phyloP scores from a whole-genome alignment of 75 land plant genomes.

The Pinus taeda region DNA sequence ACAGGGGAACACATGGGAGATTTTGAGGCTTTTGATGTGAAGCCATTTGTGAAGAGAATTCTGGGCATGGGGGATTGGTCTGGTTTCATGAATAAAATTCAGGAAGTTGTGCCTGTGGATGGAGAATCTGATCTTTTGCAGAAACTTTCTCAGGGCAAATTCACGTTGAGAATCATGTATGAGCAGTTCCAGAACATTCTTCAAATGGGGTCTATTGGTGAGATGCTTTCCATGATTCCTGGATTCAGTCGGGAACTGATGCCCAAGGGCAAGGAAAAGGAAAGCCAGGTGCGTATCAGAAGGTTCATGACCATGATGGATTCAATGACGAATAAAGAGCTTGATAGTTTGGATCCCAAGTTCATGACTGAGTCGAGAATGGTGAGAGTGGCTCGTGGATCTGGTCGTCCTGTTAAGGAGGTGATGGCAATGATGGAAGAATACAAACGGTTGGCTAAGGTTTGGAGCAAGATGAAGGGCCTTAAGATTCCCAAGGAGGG shows the following conservation, averaged over 20 bases:
- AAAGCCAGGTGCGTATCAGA: slow-evolving; percentile 89
- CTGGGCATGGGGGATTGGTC: slow-evolving; percentile 59
- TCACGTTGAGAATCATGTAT: slow-evolving; percentile 46
- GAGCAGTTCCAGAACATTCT: slow-evolving; percentile 49
- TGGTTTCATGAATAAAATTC: slow-evolving; percentile 48
- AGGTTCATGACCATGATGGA: slow-evolving; percentile 99
- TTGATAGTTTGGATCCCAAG: slow-evolving; percentile 44
- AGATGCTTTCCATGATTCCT: slow-evolving; percentile 97
- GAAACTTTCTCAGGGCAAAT: slow-evolving; percentile 41
- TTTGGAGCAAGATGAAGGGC: slow-evolving; percentile 58
- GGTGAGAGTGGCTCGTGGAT: slow-evolving; percentile 36
- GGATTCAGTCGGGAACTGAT: slow-evolving; percentile 84
- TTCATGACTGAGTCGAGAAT: slow-evolving; percentile 36
- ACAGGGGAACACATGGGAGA: slow-evolving; percentile 56
- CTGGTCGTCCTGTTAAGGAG: slow-evolving; percentile 33
- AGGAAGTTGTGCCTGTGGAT: slow-evolving; percentile 49
- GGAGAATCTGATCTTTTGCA: slow-evolving; percentile 48
- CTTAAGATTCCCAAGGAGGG: slow-evolving; percentile 53
- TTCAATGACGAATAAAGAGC: slow-evolving; percentile 86
- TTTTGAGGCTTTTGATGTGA: slow-evolving; percentile 49
- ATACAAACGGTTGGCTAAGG: slow-evolving; percentile 44
- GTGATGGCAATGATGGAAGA: slow-evolving; percentile 49
- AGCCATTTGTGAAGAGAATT: slow-evolving; percentile 53
- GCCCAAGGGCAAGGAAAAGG: slow-evolving; percentile 94
- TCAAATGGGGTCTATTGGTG: slow-evolving; percentile 42